Base-by-base conservation (phyloP, 441 rosid genomes). In the Manihot esculenta region DNA sequence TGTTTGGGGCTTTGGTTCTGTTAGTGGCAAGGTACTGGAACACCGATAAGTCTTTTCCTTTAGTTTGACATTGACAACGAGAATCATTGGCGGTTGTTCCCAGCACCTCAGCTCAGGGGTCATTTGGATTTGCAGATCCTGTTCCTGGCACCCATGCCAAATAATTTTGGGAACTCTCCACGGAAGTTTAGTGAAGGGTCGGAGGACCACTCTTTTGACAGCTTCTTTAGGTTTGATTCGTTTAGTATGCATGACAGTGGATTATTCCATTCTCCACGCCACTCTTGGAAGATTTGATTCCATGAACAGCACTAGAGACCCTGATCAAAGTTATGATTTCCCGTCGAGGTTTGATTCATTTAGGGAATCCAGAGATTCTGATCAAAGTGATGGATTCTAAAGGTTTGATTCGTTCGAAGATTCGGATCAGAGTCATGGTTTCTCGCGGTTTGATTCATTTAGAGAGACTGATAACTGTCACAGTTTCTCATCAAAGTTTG, bases 141-240 rank as follows among this genome's bases (percentile, higher is more conserved):
- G 84, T 86, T 30, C 81, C 73, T 20, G 68, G 81, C 48, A 83
- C 84, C 79, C 84, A 85, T 55, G 75, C 66, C 41, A 70, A n/a
- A 78, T 57, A 62, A 70, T 47, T 69, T 66, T 42, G 84, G 80
- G 24, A 74, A 70, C 74, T 79, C 89, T 51, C 79, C 87, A 21
- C 72, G 51, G 56, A 78, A 74, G 27, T 82, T 78, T 21, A 70
- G 77, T 72, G 86, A 75, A 51, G 88, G 81, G 41, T 62, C 77
- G 21, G 84, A 83, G 61, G 88, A 87, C 62, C 84, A 71, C 73
- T 85, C 92, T 54, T 81, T 86, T 72, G 90, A 90, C 85, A 85
- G 80, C 84, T 91, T 93, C 82, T 89, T 94, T 41, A 83, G 96
- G 79, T 94, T 86, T 10, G 99, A 92, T 82, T 90, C 97, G 9